Conservation (phyloP, 2,329 filamentous ascomycete genomes). For the Atkinsonella texensis region DNA sequence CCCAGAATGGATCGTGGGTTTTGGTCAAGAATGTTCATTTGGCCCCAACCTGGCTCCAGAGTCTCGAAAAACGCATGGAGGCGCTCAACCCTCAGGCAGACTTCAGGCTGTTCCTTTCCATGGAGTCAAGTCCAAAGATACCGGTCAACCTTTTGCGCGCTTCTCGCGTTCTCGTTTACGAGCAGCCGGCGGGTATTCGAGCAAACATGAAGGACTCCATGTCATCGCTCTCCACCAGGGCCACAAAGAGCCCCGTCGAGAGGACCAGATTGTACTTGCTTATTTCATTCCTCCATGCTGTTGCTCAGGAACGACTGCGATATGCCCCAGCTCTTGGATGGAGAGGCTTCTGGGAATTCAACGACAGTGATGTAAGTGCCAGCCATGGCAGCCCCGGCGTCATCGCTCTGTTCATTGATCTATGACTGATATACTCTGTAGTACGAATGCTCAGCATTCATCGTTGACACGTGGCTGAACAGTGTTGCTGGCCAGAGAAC, state of each 20-base stretch:
- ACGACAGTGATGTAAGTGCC: slow-evolving; percentile 82
- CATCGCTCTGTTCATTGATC: slow-evolving; percentile 6
- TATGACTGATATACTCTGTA: slow-evolving; percentile 21
- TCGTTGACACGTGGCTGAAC: slow-evolving; percentile 93
- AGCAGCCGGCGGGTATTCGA: slow-evolving; percentile 90
- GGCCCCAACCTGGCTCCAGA: slow-evolving; percentile 91
- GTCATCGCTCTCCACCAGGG: slow-evolving; percentile 64
- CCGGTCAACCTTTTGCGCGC: slow-evolving; percentile 90
- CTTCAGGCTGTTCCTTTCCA: slow-evolving; percentile 92
- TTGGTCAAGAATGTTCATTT: slow-evolving; percentile 98
- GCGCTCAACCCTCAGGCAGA: slow-evolving; percentile 86
- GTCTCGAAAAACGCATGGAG: slow-evolving; percentile 91
- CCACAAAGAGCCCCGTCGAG: slow-evolving; percentile 76
- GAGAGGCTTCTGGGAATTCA: slow-evolving; percentile 99
- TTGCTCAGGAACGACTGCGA: slow-evolving; percentile 85
- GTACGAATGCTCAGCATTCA: slow-evolving; percentile 95
- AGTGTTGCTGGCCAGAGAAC: slow-evolving; percentile 69
- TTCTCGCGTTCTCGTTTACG: slow-evolving; percentile 91
- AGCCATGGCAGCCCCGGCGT: neutral
- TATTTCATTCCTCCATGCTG: slow-evolving; percentile 87
- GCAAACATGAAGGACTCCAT: slow-evolving; percentile 99
- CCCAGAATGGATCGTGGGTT: slow-evolving; percentile 88
- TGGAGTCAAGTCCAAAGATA: slow-evolving; percentile 95
- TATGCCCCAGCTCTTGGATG: slow-evolving; percentile 91
- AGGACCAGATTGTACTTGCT: slow-evolving; percentile 81